Evolutionary conservation across 345 rosid species (phyloP), one percentile per base, ranked within the genome.

Genomic region (Garcia nutans): DNA sequence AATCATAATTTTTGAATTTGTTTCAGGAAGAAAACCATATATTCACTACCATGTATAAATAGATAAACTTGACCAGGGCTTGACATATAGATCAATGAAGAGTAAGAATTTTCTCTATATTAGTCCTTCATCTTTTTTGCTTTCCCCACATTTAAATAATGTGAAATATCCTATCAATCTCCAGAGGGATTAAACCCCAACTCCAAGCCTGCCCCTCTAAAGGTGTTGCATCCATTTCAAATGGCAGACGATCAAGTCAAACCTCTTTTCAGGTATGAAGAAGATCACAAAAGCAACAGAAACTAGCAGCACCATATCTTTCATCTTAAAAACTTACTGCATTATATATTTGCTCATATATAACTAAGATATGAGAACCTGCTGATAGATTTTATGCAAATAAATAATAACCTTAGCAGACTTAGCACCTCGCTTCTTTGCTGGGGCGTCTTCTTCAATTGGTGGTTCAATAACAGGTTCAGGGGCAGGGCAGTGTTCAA

Each of bases 401-500:
- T 74, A 26, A 56, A 65, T 44, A 81, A 78, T 69, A 85, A 95
- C 97, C 99, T 91, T 91, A 42, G 89, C 79, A 82, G 88, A 86
- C 76, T 88, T 92, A 45, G 91, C 19, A 77, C 82, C 90, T 74
- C 81, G 88, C 78, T 82, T 94, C 83, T 58, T 89, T 58, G 85
- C 72, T 75, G 79, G 77, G 61, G 78, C 68, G 67, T 81, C 90
- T 68, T 86, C 87, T 78, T 86, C 91, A 78, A 75, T 80, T 56
- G 87, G 84, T 44, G 81, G 74, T 52, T 82, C 78, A 80, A 95
- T 83, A 79, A 85, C 76, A 24, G 99, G 94, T 80, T 89, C 97
- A 16, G 93, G 79, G 55, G 87, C 77, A 45, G 99, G 99, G 80
- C 94, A 88, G 58, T 88, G 91, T 77, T 95, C 97, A 78, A 95